Evolutionary conservation across 2,329 filamentous ascomycete genomes (phyloP).

Genomic region (Epichloe glyceriae): DNA sequence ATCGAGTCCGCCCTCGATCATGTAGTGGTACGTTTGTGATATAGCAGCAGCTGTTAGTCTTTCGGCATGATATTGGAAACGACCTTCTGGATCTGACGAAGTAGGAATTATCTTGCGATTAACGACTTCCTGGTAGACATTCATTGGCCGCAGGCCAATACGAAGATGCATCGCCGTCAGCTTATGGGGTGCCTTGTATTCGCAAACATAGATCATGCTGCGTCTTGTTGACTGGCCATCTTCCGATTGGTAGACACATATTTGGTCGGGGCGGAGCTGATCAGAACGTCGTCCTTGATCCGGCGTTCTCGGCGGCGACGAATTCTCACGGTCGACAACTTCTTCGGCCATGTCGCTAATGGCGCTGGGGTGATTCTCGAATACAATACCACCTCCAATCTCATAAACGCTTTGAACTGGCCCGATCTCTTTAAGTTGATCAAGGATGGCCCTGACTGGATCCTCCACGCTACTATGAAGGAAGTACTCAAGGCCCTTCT

Average conservation of each 20-base stretch:
- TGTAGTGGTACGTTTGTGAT: slow-evolving; percentile 36
- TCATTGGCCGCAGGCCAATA: slow-evolving; percentile 26
- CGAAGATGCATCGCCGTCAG: slow-evolving; percentile 28
- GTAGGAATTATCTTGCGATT: slow-evolving; percentile 6
- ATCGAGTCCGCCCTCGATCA: slow-evolving; percentile 31
- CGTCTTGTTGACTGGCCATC: slow-evolving; percentile 2
- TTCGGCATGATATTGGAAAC: slow-evolving; percentile 22
- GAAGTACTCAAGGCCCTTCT: slow-evolving; percentile 3
- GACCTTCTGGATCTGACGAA: slow-evolving; percentile 15
- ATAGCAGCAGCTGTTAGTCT: slow-evolving; percentile 28
- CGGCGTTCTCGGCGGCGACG: slow-evolving; percentile 7
- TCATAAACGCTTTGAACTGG: background rate
- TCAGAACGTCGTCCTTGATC: slow-evolving; percentile 8
- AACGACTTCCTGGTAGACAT: slow-evolving; percentile 25
- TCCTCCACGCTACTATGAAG: slow-evolving; percentile 2
- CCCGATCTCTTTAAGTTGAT: background rate
- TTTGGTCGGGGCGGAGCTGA: slow-evolving; percentile 20
- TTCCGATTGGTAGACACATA: slow-evolving; percentile 12
- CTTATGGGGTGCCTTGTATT: slow-evolving; percentile 37
- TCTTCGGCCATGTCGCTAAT: background rate
- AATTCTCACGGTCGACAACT: background rate
- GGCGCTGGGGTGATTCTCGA: slow-evolving; percentile 1
- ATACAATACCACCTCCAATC: slow-evolving; percentile 2
- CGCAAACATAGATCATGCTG: slow-evolving; percentile 19
- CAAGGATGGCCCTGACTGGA: slow-evolving; percentile 1